phyloP scores from a whole-genome alignment of 176 grass and related monocot species.

The Raddia guianensis region DNA sequence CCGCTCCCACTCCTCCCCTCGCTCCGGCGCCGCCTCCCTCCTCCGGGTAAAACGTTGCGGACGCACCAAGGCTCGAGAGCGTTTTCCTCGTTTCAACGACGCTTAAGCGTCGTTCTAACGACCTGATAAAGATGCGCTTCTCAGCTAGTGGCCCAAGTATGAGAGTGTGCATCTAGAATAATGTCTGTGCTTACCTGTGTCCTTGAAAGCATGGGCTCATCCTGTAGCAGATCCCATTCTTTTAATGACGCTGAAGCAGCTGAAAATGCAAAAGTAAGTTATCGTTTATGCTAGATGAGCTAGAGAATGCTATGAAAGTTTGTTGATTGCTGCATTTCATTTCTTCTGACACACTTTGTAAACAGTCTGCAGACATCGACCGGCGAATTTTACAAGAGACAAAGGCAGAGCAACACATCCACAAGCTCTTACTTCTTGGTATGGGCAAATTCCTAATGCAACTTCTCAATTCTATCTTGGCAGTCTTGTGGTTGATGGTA shows the following conservation, averaged over 20 bases:
- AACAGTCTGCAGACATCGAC: constrained; percentile 83
- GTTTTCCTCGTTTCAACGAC: too few species aligned
- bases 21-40: too few species aligned
- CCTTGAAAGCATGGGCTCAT: constrained; percentile 88
- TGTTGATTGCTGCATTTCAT: constrained; percentile 23
- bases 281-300: neutral
- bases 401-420: constrained; percentile 91
- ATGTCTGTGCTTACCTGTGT: constrained; percentile 66
- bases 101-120: too few species aligned
- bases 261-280: constrained; percentile 71
- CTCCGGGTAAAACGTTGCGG: too few species aligned
- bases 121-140: neutral
- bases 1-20: too few species aligned
- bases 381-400: constrained; percentile 82
- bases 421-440: constrained; percentile 96
- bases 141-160: constrained; percentile 24
- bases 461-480: constrained; percentile 1
- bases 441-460: constrained; percentile 16
- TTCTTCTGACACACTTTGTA: neutral
- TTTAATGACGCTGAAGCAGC: constrained; percentile 66
- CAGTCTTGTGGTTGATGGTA: neutral
- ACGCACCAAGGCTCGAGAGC: too few species aligned
- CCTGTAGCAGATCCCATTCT: constrained; percentile 84
- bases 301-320: neutral
- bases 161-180: constrained; percentile 47